Evolutionary conservation across 768 basidiomycete genomes (phyloP).

Genomic region (Boletus bicolor): DNA sequence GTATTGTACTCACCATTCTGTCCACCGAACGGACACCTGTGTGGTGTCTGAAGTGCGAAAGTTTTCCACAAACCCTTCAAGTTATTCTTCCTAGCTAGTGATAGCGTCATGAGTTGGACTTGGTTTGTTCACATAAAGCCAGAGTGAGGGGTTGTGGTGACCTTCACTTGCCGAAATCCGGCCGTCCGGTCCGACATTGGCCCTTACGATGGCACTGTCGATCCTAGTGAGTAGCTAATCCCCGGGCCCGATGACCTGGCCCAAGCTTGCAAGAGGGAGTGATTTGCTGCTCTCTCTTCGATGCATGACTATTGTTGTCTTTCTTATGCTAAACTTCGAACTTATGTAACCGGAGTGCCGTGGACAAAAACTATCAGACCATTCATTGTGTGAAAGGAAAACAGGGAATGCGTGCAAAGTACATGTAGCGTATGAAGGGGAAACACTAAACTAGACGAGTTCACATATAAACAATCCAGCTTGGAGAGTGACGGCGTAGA

Average conservation of each 20-base stretch:
- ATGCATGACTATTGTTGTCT: neutral
- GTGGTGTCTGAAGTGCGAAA: neutral
- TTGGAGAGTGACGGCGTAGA: neutral
- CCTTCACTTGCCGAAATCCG: too few relatives aligned
- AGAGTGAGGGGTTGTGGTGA: neutral
- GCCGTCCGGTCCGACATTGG: too few relatives aligned
- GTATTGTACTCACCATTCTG: neutral
- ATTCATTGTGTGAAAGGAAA: neutral
- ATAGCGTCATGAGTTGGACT: neutral
- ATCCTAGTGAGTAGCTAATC: neutral
- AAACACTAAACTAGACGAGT: conserved; percentile 20
- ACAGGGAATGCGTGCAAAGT: conserved; percentile 15
- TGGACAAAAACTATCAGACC: neutral
- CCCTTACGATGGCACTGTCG: neutral
- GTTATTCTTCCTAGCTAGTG: neutral
- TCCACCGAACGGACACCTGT: neutral
- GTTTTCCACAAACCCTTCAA: neutral
- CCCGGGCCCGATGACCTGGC: neutral
- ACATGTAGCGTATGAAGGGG: conserved; percentile 19
- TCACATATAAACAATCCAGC: conserved; percentile 16
- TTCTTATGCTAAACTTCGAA: neutral
- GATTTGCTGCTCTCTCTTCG: neutral
- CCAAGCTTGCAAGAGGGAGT: neutral
- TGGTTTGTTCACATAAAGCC: neutral
- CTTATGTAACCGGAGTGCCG: neutral